Conservation (phyloP, 495 filamentous ascomycete species). For the Aspergillus saccharolyticus region DNA sequence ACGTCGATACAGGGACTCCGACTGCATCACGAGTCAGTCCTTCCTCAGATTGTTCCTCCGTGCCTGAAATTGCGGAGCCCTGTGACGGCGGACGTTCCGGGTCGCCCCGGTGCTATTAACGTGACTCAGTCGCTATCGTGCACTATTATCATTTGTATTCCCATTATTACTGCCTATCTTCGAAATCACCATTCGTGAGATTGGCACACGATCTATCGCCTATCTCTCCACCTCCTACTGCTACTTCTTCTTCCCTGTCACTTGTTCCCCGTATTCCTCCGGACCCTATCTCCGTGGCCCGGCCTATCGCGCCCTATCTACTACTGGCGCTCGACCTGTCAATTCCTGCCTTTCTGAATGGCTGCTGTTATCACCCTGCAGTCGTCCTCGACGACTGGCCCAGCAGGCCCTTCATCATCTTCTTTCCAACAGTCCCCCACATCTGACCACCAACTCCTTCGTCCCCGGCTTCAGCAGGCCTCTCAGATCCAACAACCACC, state of each 20-base stretch:
- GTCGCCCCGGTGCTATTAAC: slow-evolving; percentile 15
- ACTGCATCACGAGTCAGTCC: neutral
- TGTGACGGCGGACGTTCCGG: slow-evolving; percentile 14
- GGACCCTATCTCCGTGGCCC: neutral
- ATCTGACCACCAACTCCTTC: slow-evolving; percentile 25
- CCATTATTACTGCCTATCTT: slow-evolving; percentile 6
- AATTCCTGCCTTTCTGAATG: slow-evolving; percentile 22
- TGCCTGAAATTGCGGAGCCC: slow-evolving; percentile 14
- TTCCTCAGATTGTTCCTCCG: neutral
- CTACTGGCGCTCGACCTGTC: neutral
- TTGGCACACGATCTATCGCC: slow-evolving; percentile 6
- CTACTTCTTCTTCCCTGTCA: slow-evolving; percentile 3
- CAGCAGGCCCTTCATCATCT: slow-evolving; percentile 16
- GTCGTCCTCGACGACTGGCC: slow-evolving; percentile 33
- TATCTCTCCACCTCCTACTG: slow-evolving; percentile 13
- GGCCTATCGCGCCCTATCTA: slow-evolving; percentile 3
- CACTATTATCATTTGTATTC: slow-evolving; percentile 6
- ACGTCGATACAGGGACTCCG: slow-evolving; percentile 2
- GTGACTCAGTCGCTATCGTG: slow-evolving; percentile 14
- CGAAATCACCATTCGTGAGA: slow-evolving; percentile 6
- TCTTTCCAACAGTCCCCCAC: slow-evolving; percentile 26
- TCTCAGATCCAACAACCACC: slow-evolving; percentile 20
- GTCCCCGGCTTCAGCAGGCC: slow-evolving; percentile 22
- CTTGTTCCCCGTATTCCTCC: slow-evolving; percentile 1
- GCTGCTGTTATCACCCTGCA: slow-evolving; percentile 45